A percentile compares a stretch with the other conserved stretches of the same genome.
phyloP scores from a whole-genome alignment of 1,139 yeast species.

The Pichia sp. region DNA sequence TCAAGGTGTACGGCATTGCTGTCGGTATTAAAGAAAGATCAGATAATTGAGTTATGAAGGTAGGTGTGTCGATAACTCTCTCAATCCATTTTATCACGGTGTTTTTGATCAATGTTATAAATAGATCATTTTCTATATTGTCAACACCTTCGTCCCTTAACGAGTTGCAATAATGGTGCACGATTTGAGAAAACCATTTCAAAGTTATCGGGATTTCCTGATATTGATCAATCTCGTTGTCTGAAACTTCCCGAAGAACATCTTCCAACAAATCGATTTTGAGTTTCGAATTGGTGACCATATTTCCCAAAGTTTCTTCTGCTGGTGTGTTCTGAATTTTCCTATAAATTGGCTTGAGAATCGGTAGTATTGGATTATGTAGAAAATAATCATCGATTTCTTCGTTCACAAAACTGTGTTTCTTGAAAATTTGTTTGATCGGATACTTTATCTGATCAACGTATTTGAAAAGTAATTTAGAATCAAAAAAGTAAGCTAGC shows the following conservation, averaged over 20 bases:
- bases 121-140: conserved; percentile 15
- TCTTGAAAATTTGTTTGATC: conserved; percentile 15
- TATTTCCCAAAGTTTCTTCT: conserved; percentile 1
- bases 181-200: conserved; percentile 17
- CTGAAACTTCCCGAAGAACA: conserved; percentile 2
- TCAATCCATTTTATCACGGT: conserved; percentile 15
- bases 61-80: conserved; percentile 6
- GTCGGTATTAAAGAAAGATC: conserved; percentile 14
- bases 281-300: not conserved
- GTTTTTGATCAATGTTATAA: conserved; percentile 12
- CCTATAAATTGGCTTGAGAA: conserved; percentile 15
- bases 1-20: conserved; percentile 13
- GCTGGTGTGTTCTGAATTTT: conserved; percentile 7
- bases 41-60: conserved; percentile 10
- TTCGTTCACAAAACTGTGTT: conserved; percentile 7
- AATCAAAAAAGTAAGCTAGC: conserved; percentile 8
- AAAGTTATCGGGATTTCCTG: conserved; percentile 12
- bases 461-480: conserved; percentile 5
- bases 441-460: conserved; percentile 18
- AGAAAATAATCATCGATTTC: conserved; percentile 17
- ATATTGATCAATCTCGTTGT: not conserved
- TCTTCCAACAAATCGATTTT: not conserved
- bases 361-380: conserved; percentile 21
- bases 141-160: conserved; percentile 11
- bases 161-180: conserved; percentile 15